phyloP scores from a whole-genome alignment of 352 stramenopile species.

The Phytophthora pini region DNA sequence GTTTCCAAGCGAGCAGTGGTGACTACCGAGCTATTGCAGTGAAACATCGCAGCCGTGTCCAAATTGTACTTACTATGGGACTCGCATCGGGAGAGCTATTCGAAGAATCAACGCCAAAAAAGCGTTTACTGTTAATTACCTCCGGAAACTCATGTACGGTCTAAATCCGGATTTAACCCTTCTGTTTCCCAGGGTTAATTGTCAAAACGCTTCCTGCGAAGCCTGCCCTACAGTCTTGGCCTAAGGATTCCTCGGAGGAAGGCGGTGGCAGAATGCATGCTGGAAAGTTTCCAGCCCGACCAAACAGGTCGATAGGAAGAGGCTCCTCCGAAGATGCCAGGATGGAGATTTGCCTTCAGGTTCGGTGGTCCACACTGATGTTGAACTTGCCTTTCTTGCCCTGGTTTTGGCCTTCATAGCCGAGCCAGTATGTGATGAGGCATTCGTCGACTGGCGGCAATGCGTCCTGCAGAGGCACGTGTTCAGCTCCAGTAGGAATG shows the following conservation, averaged over 20 bases:
- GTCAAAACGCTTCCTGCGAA: neutral
- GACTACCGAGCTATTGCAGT: constrained; percentile 12
- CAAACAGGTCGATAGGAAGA: constrained; percentile 15
- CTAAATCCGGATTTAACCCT: too few relatives aligned
- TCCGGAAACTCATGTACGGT: too few relatives aligned
- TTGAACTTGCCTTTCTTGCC: constrained; percentile 16
- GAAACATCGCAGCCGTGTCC: constrained; percentile 11
- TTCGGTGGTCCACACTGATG: constrained; percentile 35
- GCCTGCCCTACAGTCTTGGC: neutral
- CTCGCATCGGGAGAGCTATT: neutral
- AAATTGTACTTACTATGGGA: neutral
- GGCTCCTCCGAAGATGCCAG: neutral
- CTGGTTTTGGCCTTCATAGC: neutral
- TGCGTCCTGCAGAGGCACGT: neutral
- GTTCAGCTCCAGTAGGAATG: neutral
- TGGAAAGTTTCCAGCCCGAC: neutral
- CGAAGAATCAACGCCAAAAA: neutral
- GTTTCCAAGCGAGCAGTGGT: constrained; percentile 8
- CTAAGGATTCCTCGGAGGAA: neutral
- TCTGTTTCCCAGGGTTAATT: too few relatives aligned
- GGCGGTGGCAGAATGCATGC: neutral
- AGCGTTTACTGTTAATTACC: too few relatives aligned
- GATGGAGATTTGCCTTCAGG: constrained; percentile 28
- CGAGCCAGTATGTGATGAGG: constrained; percentile 28
- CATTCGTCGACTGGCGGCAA: constrained; percentile 19